Evolutionary conservation across 108 stramenopile species (phyloP), one percentile per base, ranked within the genome.

Genomic region (Discostella stelligeroides): DNA sequence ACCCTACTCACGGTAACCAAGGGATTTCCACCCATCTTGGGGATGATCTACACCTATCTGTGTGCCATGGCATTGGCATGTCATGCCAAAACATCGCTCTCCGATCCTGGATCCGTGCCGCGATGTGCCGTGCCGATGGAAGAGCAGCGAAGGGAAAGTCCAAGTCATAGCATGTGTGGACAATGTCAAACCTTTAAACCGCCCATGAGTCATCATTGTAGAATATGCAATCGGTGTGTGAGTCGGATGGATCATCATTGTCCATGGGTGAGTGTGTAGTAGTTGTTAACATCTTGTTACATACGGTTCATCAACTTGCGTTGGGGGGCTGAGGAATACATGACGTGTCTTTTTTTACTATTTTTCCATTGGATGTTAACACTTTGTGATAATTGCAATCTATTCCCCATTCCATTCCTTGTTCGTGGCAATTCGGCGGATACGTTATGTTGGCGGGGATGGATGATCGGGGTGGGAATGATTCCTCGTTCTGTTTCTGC

Each of bases 111-210:
- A 38, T 86, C 95, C 38, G 96, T 97, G 12, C 96, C 96, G 8
- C 51, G 82, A 17, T 70, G 83, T 59, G 95, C 95, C 7, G 92
- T 92, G 18, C 93, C 95, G 20, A 85, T 80, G 54, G 90, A 92
- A 63, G 81, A 73, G 12, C 87, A 92, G 81, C 84, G 89, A 46
- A 79, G 75, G 47, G 62, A 81, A 41, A 50, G 54, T 18, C 82
- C 84, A 40, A 80, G 68, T 63, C 80, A 91, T 43, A 75, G 72
- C 77, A 94, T 94, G 92, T 92, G 95, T 68, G 78, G 84, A n/a
- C 94, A 96, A 70, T 99, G 97, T 84, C 92, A 97, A 66, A 96
- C 94, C 29, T 99, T 92, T 79, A 99, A 98, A 72, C 98, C 98
- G 25, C 89, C 92, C 23, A 77, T 90, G 25, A 94, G 96, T 10